Evolutionary conservation across 1,284 basidiomycete species (phyloP).

Genomic region (Ustilago shanxiensis): DNA sequence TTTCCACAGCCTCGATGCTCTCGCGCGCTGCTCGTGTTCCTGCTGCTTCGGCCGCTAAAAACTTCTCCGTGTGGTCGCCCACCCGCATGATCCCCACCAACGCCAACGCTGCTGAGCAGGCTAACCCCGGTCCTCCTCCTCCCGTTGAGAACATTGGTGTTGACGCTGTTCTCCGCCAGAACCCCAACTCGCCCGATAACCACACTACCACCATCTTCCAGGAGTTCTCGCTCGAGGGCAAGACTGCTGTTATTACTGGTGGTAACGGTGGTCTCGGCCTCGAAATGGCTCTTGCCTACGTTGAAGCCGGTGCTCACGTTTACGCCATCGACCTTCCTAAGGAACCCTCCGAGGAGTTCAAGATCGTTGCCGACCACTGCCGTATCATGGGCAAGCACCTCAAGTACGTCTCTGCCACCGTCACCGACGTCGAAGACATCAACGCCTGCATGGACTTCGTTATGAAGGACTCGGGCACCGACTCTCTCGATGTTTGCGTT

Average conservation of each 20-base stretch:
- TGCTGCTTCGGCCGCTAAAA: constrained; percentile 32
- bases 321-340: constrained; percentile 82
- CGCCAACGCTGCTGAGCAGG: constrained; percentile 50
- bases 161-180: constrained; percentile 64
- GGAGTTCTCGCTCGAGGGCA: constrained; percentile 81
- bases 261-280: constrained; percentile 85
- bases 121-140: constrained; percentile 67
- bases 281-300: constrained; percentile 82
- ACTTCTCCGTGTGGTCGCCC: constrained; percentile 50
- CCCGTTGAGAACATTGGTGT: constrained; percentile 67
- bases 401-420: constrained; percentile 69
- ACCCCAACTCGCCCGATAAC: constrained; percentile 59
- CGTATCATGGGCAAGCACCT: constrained; percentile 77
- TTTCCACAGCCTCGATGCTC: constrained; percentile 41
- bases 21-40: constrained; percentile 43
- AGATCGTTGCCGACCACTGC: constrained; percentile 69
- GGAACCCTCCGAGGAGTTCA: constrained; percentile 79
- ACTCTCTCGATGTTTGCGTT: constrained; percentile 80
- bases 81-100: constrained; percentile 41
- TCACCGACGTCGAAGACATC: constrained; percentile 75
- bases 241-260: constrained; percentile 76
- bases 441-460: constrained; percentile 68
- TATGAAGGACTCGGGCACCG: constrained; percentile 67
- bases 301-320: constrained; percentile 82
- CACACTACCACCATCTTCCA: constrained; percentile 74